Evolutionary conservation across 768 basidiomycete species (phyloP).

Genomic region (Tricholoma bakamatsutake): DNA sequence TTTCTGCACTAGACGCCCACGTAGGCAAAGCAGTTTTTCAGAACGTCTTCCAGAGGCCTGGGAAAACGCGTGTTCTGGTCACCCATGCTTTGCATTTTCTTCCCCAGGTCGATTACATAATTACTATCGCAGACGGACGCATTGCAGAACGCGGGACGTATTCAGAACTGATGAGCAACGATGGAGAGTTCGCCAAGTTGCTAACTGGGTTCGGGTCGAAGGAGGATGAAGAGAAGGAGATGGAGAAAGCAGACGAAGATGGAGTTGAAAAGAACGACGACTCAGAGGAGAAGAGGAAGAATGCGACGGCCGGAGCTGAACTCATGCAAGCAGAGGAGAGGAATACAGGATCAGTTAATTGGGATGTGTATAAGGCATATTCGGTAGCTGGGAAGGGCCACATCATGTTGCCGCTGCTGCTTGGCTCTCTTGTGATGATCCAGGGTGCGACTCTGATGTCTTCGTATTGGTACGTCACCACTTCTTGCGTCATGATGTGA

Average conservation of each 20-base stretch:
- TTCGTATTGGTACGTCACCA: conserved; percentile 58
- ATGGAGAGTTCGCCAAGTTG: conserved; percentile 69
- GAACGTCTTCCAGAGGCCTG: conserved; percentile 64
- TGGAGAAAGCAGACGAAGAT: conserved; percentile 37
- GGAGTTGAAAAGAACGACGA: conserved; percentile 28
- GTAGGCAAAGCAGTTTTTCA: conserved; percentile 86
- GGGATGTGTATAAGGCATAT: conserved; percentile 54
- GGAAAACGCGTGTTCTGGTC: conserved; percentile 82
- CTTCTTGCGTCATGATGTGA: not conserved
- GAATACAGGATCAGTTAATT: conserved; percentile 64
- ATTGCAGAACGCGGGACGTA: conserved; percentile 83
- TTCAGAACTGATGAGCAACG: conserved; percentile 53
- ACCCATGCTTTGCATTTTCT: conserved; percentile 92
- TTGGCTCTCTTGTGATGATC: conserved; percentile 54
- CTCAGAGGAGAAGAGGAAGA: conserved; percentile 28
- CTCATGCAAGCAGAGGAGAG: conserved; percentile 86
- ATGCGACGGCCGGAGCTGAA: conserved; percentile 36
- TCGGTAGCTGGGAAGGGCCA: conserved; percentile 62
- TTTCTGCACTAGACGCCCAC: conserved; percentile 90
- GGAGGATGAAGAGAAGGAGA: conserved; percentile 45
- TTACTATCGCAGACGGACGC: conserved; percentile 67
- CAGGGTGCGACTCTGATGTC: conserved; percentile 71
- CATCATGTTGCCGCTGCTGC: conserved; percentile 58
- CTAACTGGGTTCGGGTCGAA: conserved; percentile 73
- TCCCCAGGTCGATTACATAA: conserved; percentile 82